phyloP scores from a whole-genome alignment of 768 basidiomycete genomes.

The Suillus fuscotomentosus region DNA sequence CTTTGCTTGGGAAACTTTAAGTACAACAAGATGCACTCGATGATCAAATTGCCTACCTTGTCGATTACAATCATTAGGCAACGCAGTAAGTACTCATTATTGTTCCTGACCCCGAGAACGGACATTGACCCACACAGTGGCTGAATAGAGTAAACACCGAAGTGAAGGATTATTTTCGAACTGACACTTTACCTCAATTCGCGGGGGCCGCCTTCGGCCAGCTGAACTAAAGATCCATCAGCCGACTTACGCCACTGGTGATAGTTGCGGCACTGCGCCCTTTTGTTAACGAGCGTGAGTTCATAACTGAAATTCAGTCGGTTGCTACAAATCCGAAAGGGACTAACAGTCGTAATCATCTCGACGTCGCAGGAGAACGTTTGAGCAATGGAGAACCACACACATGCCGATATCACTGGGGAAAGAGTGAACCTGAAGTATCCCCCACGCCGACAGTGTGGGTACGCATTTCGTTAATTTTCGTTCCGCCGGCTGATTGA shows the following conservation, averaged over 20 bases:
- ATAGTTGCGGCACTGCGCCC: background rate
- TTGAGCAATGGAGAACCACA: background rate
- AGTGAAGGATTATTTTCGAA: background rate
- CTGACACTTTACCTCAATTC: background rate
- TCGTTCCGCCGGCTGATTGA: background rate
- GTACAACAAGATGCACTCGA: background rate
- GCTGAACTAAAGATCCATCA: background rate
- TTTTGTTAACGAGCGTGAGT: background rate
- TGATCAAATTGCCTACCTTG: too few relatives aligned
- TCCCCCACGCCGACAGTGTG: background rate
- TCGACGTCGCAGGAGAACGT: background rate
- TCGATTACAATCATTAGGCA: background rate
- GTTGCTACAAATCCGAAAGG: background rate
- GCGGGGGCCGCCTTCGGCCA: background rate
- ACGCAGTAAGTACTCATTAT: background rate
- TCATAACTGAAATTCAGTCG: background rate
- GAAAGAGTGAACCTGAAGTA: background rate
- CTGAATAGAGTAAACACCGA: background rate
- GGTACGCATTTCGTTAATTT: background rate
- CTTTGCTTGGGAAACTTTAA: background rate
- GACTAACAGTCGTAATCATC: background rate
- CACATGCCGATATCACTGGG: background rate
- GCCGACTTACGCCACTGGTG: background rate
- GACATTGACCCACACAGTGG: background rate
- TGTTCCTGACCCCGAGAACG: too few relatives aligned